Percentiles rank a stretch among this genome's conserved stretches.
Conservation (phyloP, 345 rosid genomes). For the Ailanthus altissimus region DNA sequence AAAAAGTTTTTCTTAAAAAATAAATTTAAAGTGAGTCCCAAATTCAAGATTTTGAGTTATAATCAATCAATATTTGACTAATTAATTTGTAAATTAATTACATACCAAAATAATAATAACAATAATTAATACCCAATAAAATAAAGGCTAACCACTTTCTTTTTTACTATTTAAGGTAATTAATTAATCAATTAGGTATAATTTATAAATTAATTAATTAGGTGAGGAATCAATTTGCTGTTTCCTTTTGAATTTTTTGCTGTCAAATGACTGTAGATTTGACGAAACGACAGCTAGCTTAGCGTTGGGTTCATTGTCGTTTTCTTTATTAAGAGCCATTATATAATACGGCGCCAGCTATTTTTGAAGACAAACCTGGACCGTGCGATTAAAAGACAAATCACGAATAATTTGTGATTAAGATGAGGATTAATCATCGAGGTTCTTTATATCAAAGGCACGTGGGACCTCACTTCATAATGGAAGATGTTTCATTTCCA, state of each 20-base stretch:
- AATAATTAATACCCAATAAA: not conserved
- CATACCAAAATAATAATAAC: not conserved
- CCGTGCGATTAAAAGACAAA: not conserved
- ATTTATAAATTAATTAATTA: not conserved
- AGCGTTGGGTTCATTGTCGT: not conserved
- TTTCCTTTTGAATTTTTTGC: slow-evolving; percentile 6
- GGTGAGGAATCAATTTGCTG: slow-evolving; percentile 21
- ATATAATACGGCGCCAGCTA: not conserved
- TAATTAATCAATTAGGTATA: not conserved
- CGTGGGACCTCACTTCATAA: slow-evolving; percentile 14
- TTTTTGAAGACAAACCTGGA: not conserved
- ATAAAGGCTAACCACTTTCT: not conserved
- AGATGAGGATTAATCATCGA: not conserved
- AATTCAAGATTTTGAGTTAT: not conserved
- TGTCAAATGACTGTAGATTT: slow-evolving; percentile 9
- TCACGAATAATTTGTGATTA: not conserved
- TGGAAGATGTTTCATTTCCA: not conserved
- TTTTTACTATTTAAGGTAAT: not conserved
- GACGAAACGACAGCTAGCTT: not conserved
- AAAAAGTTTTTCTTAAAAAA: not conserved
- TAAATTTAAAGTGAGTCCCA: not conserved
- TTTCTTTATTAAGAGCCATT: not conserved
- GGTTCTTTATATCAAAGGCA: not conserved
- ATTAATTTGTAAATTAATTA: not conserved
- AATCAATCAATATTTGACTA: too few species aligned